Conservation (phyloP, 2,329 filamentous ascomycete genomes). For the Fusarium citri region DNA sequence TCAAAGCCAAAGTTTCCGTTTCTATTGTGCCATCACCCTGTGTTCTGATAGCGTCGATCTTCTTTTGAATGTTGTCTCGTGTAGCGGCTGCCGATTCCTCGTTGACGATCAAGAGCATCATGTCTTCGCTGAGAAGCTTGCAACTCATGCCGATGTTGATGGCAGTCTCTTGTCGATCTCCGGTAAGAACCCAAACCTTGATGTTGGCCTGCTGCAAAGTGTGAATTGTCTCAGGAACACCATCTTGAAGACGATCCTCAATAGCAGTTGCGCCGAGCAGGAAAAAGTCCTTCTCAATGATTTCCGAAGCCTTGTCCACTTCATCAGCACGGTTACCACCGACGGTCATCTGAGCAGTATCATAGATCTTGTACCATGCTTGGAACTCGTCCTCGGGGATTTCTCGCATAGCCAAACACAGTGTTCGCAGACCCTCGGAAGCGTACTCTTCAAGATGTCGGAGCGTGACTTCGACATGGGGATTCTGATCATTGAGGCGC, state of each 20-base stretch:
- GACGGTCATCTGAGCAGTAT: constrained; percentile 89
- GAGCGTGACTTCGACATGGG: constrained; percentile 88
- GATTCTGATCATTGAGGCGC: constrained; percentile 84
- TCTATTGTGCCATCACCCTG: constrained; percentile 83
- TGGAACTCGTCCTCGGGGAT: constrained; percentile 88
- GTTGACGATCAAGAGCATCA: constrained; percentile 97
- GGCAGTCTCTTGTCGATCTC: constrained; percentile 96
- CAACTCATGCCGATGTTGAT: constrained; percentile 99
- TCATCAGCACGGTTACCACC: constrained; percentile 93
- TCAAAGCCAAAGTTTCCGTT: constrained; percentile 86
- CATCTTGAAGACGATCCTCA: constrained; percentile 95
- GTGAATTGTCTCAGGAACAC: constrained; percentile 97
- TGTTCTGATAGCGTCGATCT: constrained; percentile 87
- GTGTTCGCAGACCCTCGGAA: constrained; percentile 91
- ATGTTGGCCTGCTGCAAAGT: constrained; percentile 96
- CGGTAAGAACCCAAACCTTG: constrained; percentile 98
- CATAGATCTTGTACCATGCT: constrained; percentile 88
- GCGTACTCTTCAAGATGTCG: constrained; percentile 99
- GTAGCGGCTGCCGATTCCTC: constrained; percentile 85
- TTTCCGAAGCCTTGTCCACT: constrained; percentile 94
- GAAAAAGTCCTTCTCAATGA: constrained; percentile 92
- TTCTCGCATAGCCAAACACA: constrained; percentile 95
- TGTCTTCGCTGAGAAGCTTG: constrained; percentile 97
- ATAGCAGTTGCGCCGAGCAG: constrained; percentile 96
- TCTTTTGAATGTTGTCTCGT: constrained; percentile 90